Percentiles rank a stretch among this genome's conserved stretches.
Conservation (phyloP, 2,329 filamentous ascomycete species). For the Hypoxylon sp. region DNA sequence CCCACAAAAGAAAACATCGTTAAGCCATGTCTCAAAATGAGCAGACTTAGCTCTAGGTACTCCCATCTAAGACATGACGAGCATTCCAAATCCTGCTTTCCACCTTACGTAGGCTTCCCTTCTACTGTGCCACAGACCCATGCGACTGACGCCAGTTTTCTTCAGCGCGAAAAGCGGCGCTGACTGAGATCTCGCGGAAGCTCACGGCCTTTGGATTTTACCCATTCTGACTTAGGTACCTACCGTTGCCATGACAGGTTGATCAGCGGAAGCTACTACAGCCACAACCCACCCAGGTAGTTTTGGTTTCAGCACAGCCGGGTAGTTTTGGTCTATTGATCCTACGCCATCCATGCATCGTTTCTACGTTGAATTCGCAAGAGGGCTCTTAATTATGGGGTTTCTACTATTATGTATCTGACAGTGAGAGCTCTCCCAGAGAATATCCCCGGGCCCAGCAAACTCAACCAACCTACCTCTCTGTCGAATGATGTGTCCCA, state of each 20-base stretch:
- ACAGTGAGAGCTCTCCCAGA: not conserved
- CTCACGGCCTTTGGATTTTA: not conserved
- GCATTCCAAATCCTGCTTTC: not conserved
- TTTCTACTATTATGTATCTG: not conserved
- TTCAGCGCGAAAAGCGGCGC: not conserved
- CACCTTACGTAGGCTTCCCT: not conserved
- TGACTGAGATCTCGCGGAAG: not conserved
- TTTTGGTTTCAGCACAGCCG: not conserved
- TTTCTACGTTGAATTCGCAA: not conserved
- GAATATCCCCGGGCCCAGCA: not conserved
- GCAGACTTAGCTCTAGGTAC: not conserved
- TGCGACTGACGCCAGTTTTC: not conserved
- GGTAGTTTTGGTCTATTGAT: not conserved
- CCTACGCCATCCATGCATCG: not conserved
- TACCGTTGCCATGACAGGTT: too few species aligned
- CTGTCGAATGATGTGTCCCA: not conserved
- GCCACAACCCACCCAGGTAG: too few species aligned
- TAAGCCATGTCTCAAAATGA: not conserved
- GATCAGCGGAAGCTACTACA: not conserved
- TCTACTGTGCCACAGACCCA: not conserved
- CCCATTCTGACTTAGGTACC: too few species aligned
- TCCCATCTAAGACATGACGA: not conserved
- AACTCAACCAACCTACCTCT: not conserved
- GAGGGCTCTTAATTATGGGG: not conserved
- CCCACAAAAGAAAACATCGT: not conserved